phyloP scores from a whole-genome alignment of 257 asterid species.

The Capsicum baccatum region DNA sequence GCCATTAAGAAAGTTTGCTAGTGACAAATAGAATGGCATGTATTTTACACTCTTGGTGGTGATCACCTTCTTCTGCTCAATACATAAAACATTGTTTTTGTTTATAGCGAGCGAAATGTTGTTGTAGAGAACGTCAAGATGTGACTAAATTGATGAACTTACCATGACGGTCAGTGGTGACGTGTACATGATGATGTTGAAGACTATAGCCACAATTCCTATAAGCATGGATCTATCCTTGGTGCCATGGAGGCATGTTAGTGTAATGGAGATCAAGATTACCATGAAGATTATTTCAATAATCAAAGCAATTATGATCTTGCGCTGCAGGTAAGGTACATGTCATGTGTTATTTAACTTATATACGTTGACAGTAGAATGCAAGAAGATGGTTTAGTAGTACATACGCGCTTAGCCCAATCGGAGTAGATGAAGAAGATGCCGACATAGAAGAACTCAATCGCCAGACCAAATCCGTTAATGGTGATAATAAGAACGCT shows the following conservation, averaged over 20 bases:
- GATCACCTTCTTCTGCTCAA: slow-evolving; percentile 28
- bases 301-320: slow-evolving; percentile 41
- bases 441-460: slow-evolving; percentile 45
- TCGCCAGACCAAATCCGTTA: slow-evolving; percentile 57
- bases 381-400: too few species aligned
- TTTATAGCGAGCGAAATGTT: not conserved
- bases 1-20: slow-evolving; percentile 31
- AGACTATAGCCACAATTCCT: slow-evolving; percentile 52
- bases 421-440: slow-evolving; percentile 59
- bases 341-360: not conserved
- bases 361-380: not conserved
- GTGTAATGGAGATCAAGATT: slow-evolving; percentile 37
- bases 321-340: slow-evolving; percentile 35
- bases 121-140: not conserved
- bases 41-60: slow-evolving; percentile 32
- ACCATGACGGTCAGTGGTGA: slow-evolving; percentile 77
- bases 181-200: slow-evolving; percentile 61
- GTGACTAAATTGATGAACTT: slow-evolving; percentile 10
- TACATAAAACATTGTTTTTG: too few species aligned
- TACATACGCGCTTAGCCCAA: slow-evolving; percentile 50
- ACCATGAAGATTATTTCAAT: slow-evolving; percentile 40
- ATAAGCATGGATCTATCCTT: slow-evolving; percentile 48
- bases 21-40: slow-evolving; percentile 33
- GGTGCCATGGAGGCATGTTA: slow-evolving; percentile 51
- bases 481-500: slow-evolving; percentile 68